Conservation (phyloP, 352 stramenopile genomes). For the Phytophthora rubi region DNA sequence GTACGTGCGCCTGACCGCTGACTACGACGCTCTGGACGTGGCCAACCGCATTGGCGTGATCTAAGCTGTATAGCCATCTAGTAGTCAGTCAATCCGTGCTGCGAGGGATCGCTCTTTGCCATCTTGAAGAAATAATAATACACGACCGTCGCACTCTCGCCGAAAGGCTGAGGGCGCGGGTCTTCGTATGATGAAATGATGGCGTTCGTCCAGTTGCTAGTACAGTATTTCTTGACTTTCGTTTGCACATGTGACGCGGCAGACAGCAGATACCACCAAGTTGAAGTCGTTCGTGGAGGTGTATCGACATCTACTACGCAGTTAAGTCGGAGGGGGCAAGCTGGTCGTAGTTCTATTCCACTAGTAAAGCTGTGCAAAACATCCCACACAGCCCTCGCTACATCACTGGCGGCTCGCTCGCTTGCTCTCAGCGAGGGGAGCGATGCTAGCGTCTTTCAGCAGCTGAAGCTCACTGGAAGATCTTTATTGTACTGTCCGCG, state of each 20-base stretch:
- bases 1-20: conserved; percentile 98
- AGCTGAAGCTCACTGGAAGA: conserved; percentile 75
- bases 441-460: conserved; percentile 21
- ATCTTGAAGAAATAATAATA: conserved; percentile 62
- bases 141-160: conserved; percentile 30
- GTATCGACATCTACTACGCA: conserved; percentile 31
- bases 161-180: conserved; percentile 38
- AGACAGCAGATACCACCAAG: neutral
- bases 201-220: neutral
- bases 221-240: neutral
- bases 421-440: conserved; percentile 6
- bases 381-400: conserved; percentile 20
- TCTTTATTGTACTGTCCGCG: conserved; percentile 87
- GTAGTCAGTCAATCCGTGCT: conserved; percentile 19
- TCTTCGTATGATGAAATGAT: conserved; percentile 25
- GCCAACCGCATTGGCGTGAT: conserved; percentile 99
- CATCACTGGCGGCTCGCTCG: conserved; percentile 30
- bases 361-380: conserved; percentile 17
- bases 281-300: conserved; percentile 4
- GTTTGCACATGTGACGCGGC: neutral
- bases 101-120: conserved; percentile 58
- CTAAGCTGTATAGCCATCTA: conserved; percentile 80
- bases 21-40: conserved; percentile 99
- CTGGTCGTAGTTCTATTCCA: conserved; percentile 42
- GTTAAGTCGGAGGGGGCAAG: conserved; percentile 17